These are phyloP conservation scores for Parachaetomium inaequale DNA, from an alignment of 495 filamentous ascomycete genomes.

Conservation along the genomic window DNA sequence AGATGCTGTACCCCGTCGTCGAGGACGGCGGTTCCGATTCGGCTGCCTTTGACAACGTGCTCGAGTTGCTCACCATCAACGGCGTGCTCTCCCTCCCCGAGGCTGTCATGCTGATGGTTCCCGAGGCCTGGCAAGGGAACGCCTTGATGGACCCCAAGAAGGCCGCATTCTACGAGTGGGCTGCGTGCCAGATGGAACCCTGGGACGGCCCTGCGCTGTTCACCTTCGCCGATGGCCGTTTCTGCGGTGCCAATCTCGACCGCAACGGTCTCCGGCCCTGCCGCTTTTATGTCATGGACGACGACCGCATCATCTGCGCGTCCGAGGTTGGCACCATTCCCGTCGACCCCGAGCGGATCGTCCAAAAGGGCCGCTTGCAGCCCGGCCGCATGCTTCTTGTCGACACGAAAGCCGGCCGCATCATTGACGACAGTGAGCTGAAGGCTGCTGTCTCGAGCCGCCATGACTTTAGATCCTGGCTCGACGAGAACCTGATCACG, in stretches of 20 bases:
- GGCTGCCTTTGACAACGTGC: constrained; percentile 95
- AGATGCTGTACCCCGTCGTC: constrained; percentile 88
- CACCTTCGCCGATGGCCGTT: constrained; percentile 95
- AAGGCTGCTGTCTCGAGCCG: constrained; percentile 84
- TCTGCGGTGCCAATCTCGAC: constrained; percentile 98
- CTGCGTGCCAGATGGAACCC: constrained; percentile 98
- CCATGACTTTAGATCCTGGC: constrained; percentile 83
- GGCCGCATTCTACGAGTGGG: constrained; percentile 99
- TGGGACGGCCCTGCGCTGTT: constrained; percentile 99
- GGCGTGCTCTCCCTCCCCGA: constrained; percentile 95
- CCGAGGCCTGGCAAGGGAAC: constrained; percentile 98
- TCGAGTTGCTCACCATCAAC: constrained; percentile 94
- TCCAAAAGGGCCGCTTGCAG: constrained; percentile 94
- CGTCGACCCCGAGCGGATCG: constrained; percentile 83
- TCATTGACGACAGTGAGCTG: constrained; percentile 92
- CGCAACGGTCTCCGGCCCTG: constrained; percentile 95
- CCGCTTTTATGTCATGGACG: constrained; percentile 96
- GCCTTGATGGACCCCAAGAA: constrained; percentile 88
- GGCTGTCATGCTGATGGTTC: constrained; percentile 98
- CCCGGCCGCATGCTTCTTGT: constrained; percentile 98
- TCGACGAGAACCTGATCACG: constrained; percentile 82
- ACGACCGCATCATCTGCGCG: constrained; percentile 97
- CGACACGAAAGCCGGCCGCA: constrained; percentile 90
- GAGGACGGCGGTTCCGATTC: constrained; percentile 98
- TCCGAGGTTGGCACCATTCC: constrained; percentile 95